Evolutionary conservation across 2,329 filamentous ascomycete species (phyloP), one percentile per base, ranked within the genome.

Genomic region (Microdochium paspali): DNA sequence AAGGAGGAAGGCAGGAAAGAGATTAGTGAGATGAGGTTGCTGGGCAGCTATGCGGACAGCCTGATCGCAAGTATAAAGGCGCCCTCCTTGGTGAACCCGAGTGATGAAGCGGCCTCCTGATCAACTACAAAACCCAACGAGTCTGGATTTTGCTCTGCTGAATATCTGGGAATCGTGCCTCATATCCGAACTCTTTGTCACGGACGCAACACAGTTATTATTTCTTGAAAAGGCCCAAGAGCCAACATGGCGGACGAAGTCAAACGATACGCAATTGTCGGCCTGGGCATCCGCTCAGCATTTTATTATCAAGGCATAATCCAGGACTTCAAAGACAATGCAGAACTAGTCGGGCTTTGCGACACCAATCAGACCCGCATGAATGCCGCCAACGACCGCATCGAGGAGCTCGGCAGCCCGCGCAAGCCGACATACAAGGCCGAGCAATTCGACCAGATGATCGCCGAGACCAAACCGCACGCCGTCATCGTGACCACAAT

Each of bases 401-500:
- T 71, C 13, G 52, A 56, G 23, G 55, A 58, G 15, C 55, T 72
- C 1, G 64, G 66, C 2, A 58, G 64, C 46, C 48, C 53, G 5
- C 50, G 49, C 2, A 52, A 73, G 3, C 69, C 68, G 2, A 73
- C 68, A 0, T 74, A 70, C 57, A 65, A 66, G 45, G 67, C 68
- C 5, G 47, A 53, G 1, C 66, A 70, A 47, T 74, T 74, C 48
- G 70, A 72, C 52, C 62, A 58, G 26, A 74, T 74, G 71, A 64
- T 69, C 44, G 45, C 59, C 24, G 70, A 73, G 44, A 68, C 66
- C 3, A 65, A 63, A 35, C 69, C 71, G 1, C 69, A 74, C 49
- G 68, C 68, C 46, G 63, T 74, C 13, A 72, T 74, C 44, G 65
- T 74, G 23, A 74, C 71, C 2, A 74, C 71, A 0, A 73, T 74